A percentile compares a stretch with the other conserved stretches of the same genome.
Evolutionary conservation across 1,284 basidiomycete genomes (phyloP).

Genomic region (Coniferiporia weirii): DNA sequence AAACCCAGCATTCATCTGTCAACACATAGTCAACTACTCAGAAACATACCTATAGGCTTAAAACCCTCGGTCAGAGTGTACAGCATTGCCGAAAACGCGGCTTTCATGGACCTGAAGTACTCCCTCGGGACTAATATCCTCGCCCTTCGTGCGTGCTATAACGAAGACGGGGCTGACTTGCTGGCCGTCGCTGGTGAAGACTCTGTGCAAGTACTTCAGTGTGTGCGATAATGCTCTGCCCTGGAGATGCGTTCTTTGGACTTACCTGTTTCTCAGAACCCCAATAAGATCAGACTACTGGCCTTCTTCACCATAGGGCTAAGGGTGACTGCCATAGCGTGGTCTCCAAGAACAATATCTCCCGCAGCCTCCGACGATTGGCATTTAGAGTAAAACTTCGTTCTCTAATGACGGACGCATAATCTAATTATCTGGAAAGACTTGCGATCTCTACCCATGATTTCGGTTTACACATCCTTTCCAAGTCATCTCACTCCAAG

Average conservation of each 20-base stretch:
- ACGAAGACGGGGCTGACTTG: conserved; percentile 59
- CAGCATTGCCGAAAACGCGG: not conserved
- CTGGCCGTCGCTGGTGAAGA: conserved; percentile 68
- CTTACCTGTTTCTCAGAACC: conserved; percentile 27
- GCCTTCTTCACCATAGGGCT: conserved; percentile 73
- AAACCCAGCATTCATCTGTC: no score
- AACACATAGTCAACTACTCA: no score
- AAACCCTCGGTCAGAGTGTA: no score
- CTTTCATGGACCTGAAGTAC: conserved; percentile 1
- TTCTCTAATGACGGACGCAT: not conserved
- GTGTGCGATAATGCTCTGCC: conserved; percentile 39
- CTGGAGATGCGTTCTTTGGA: not conserved
- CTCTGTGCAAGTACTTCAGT: conserved; percentile 60
- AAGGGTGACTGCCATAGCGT: conserved; percentile 68
- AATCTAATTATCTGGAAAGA: conserved; percentile 32
- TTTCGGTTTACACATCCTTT: conserved; percentile 63
- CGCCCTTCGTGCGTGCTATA: conserved; percentile 55
- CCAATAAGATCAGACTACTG: conserved; percentile 41
- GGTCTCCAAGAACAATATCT: conserved; percentile 65
- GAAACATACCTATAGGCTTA: no score
- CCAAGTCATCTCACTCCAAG: conserved; percentile 43
- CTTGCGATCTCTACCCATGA: conserved; percentile 62
- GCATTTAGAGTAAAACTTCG: conserved; percentile 57
- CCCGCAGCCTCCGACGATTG: conserved; percentile 59
- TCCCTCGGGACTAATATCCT: conserved; percentile 49